These are phyloP conservation scores for Penstemon davidsonii DNA, from an alignment of 257 asterid species.

Conservation along the genomic window DNA sequence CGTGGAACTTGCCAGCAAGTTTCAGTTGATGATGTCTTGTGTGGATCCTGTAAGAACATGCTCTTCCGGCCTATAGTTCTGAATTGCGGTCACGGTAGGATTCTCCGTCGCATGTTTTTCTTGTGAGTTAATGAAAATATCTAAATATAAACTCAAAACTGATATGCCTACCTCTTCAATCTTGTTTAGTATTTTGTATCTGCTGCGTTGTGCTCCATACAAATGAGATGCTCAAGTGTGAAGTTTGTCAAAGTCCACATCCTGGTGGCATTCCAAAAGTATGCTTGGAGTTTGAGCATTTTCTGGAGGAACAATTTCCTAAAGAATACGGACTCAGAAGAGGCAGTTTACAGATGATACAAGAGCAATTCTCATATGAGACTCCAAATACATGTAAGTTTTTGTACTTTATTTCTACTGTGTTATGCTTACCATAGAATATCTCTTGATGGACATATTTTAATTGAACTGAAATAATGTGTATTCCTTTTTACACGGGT, in stretches of 20 bases:
- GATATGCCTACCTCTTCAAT: neutral
- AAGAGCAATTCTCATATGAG: constrained; percentile 24
- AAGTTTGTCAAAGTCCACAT: constrained; percentile 44
- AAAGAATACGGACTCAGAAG: constrained; percentile 39
- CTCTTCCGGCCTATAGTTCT: constrained; percentile 51
- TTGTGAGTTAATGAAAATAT: neutral
- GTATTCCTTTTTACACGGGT: neutral
- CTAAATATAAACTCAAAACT: neutral
- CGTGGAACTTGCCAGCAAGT: constrained; percentile 31
- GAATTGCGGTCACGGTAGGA: constrained; percentile 65
- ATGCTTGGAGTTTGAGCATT: constrained; percentile 52
- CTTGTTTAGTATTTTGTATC: constrained; percentile 33
- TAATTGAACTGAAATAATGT: neutral
- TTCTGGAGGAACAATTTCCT: constrained; percentile 51
- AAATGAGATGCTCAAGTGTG: constrained; percentile 37
- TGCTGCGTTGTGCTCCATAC: constrained; percentile 30
- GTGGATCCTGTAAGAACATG: constrained; percentile 43
- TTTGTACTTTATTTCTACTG: neutral
- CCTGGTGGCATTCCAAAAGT: constrained; percentile 51
- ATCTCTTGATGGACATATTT: neutral
- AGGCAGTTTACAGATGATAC: constrained; percentile 31
- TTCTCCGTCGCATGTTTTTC: constrained; percentile 13
- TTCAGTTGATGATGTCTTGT: constrained; percentile 43
- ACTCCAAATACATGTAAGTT: constrained; percentile 27
- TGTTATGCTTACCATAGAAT: neutral